Base-by-base conservation (phyloP, 768 basidiomycete species). In the Amanita brunnescens region DNA sequence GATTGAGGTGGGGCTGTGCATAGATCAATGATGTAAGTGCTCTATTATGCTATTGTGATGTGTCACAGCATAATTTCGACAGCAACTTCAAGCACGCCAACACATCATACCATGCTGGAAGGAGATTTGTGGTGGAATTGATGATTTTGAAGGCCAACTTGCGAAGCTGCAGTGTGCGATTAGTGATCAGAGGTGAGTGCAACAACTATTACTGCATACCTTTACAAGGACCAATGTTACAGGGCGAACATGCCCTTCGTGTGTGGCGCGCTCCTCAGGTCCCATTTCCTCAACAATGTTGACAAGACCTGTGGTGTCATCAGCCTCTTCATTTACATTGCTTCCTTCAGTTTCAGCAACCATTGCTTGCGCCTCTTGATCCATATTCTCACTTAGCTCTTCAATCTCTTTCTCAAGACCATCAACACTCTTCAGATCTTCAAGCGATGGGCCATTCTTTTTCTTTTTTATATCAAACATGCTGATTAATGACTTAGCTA, bases 391-490 rank as follows among this genome's bases (percentile, higher is more conserved):
- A 29, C 26, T 7, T 4, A 29, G 26, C 26, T 29, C 26, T 29
- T 29, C 26, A 29, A 29, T 29, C 7, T 29, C 26, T 7, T 7
- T 29, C 26, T 3, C 26, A 29, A 29, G 26, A 56, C 51, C 14
- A 46, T 44, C 16, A 54, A 42, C 4, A 26, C 41, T 6, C 56
- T 59, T 14, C 5, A 7, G 62, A 49, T 10, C 54, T 58, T 6
- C 32, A 56, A 32, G 9, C 39, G 54, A 24, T 46, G 29, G 23
- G 6, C 6, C 16, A 14, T 4, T 5, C 29, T 34, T 30, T 26
- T 23, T 13, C 52, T 46, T 46, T 29, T 46, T 46, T 29, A 34
- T 29, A n/a, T 53, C 54, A 55, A 55, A 55, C 20, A 37, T 43
- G 40, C 26, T 14, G 30, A 55, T 44, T 9, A 55, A 23, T 5